Conservation (phyloP, 805 yeast species). For the Hanseniaspora thailandica region DNA sequence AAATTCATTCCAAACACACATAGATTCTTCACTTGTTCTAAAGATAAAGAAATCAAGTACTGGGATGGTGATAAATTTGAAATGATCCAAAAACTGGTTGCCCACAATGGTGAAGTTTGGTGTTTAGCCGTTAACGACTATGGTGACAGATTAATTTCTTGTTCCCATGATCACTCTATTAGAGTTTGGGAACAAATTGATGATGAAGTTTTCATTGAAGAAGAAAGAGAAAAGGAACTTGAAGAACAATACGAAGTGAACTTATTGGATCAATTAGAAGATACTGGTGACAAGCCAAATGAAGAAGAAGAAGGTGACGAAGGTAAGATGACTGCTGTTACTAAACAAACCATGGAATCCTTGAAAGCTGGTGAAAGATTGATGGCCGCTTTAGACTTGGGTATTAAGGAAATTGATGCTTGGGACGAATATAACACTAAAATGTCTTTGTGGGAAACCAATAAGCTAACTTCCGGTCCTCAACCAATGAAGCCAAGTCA, state of each 20-base stretch:
- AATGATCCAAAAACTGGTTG: slow-evolving; percentile 73
- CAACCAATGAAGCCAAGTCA: slow-evolving; percentile 51
- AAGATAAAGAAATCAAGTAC: slow-evolving; percentile 80
- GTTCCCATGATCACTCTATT: slow-evolving; percentile 87
- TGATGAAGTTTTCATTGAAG: slow-evolving; percentile 92
- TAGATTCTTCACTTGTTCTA: slow-evolving; percentile 78
- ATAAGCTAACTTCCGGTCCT: slow-evolving; percentile 30
- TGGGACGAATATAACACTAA: slow-evolving; percentile 39
- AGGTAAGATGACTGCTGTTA: slow-evolving; percentile 43
- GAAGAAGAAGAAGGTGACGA: slow-evolving; percentile 27
- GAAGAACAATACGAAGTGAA: slow-evolving; percentile 85
- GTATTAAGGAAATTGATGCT: slow-evolving; percentile 55
- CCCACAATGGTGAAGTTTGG: slow-evolving; percentile 93
- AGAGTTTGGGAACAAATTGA: slow-evolving; percentile 90
- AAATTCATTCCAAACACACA: slow-evolving; percentile 75
- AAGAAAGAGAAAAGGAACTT: slow-evolving; percentile 89
- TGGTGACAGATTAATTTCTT: slow-evolving; percentile 63
- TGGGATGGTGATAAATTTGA: slow-evolving; percentile 99
- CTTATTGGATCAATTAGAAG: slow-evolving; percentile 60
- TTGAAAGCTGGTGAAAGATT: slow-evolving; percentile 88
- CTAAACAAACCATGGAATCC: slow-evolving; percentile 78
- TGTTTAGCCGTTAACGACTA: slow-evolving; percentile 62
- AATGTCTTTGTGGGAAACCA: slow-evolving; percentile 32
- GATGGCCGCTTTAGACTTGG: slow-evolving; percentile 84
- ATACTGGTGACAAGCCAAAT: slow-evolving; percentile 35